Base-by-base conservation (phyloP, 1,284 basidiomycete genomes). In the Pyrrhoderma noxium region DNA sequence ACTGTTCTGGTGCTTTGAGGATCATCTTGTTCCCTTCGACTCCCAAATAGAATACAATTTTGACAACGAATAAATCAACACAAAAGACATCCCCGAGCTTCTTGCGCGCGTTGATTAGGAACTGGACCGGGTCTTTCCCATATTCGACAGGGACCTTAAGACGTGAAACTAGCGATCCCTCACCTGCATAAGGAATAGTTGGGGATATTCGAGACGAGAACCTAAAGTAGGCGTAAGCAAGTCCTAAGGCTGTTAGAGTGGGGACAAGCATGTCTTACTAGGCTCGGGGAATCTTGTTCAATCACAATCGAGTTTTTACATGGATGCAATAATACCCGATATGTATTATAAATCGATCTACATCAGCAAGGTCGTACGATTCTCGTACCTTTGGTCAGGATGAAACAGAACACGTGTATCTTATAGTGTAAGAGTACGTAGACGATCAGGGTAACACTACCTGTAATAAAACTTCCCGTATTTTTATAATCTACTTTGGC, bases 51-150 rank as follows among this genome's bases (percentile, higher is more conserved):
- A 50, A 54, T 7, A 54, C 52, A 11, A 54, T 45, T 36, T 54
- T 54, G 22, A 45, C 40, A n/a, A 40, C 45, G 38, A 54, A 49
- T 3, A 54, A 41, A 27, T 54, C 52, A 3, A 54, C 52, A 36
- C 48, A 54, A 23, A 50, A 54, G 8, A 54, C 52, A 43, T 54
- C 52, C 14, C 52, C 52, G 8, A 54, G 47, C 27, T 49, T 45
- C 23, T 50, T 50, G n/a, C 52, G 47, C 43, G 43, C 38, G 18
- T 50, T 49, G 21, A 25, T 21, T 13, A 54, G 25, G 23, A 54
- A 54, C 22, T 46, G 36, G 16, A 45, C 52, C 8, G 52, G 48
- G 27, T 54, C 47, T 25, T 49, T 54, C 18, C 52, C 42, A 34
- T 49, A 54, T 38, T 54, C 52, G 4, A 49, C 43, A n/a, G 52